A percentile compares a stretch with the other conserved stretches of the same genome.
Conservation (phyloP, 2,329 filamentous ascomycete genomes). For the Colletotrichum kahawae region DNA sequence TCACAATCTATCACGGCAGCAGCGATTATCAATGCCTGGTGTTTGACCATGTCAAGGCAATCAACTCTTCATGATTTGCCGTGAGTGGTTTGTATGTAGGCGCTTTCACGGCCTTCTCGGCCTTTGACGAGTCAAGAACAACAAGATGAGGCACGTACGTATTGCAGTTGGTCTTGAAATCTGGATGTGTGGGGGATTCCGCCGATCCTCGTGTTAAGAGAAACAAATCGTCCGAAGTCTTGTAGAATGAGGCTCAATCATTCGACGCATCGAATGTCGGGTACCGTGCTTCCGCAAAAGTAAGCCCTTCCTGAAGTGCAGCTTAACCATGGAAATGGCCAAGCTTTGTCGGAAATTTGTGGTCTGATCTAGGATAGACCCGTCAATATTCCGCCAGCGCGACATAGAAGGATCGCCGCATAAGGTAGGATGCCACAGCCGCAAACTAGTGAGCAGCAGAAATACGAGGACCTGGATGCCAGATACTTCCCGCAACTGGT, state of each 20-base stretch:
- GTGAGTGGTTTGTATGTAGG: background rate
- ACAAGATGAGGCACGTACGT: background rate
- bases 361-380: background rate
- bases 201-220: background rate
- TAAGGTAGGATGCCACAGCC: background rate
- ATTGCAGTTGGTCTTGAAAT: background rate
- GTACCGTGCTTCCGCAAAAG: background rate
- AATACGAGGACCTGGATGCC: background rate
- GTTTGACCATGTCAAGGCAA: constrained; percentile 33
- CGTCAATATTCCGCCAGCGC: background rate
- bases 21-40: constrained; percentile 42
- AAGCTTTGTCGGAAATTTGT: background rate
- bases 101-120: background rate
- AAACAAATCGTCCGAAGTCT: background rate
- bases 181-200: background rate
- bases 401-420: background rate
- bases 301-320: background rate
- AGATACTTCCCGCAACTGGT: background rate
- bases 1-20: constrained; percentile 44
- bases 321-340: background rate
- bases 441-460: background rate
- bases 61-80: background rate
- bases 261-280: background rate
- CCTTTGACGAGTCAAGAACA: background rate
- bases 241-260: background rate